Evolutionary conservation across 2,329 filamentous ascomycete species (phyloP), one percentile per base, ranked within the genome.

Genomic region (Alternaria brassicicola): DNA sequence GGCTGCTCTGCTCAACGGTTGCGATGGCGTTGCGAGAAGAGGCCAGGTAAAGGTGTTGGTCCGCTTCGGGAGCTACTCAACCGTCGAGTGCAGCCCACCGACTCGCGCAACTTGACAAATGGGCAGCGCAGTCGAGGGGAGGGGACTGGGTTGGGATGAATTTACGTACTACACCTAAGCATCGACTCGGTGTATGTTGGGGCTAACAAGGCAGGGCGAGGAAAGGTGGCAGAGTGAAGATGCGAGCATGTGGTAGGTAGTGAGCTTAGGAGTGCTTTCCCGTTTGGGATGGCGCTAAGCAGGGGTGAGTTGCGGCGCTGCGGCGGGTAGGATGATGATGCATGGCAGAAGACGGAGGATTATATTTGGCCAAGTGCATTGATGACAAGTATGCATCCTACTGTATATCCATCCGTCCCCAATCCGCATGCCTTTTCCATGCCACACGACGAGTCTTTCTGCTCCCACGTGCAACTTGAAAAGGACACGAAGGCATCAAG

Each of bases 31-130:
- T 48, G 61, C 49, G 51, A 53, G 63, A 66, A 69, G 63, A 63
- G 67, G 66, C 64, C 67, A 68, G 66, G 58, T 63, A 63, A 48
- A 57, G 45, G 67, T 64, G 57, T 61, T 59, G 59, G 54, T 60
- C 55, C 48, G 53, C 58, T 64, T 65, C 50, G 62, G 60, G 55
- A 67, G 63, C 61, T 61, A 53, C 54, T 59, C 50, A 56, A 61
- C 55, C 58, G 62, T 49, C 59, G 45, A 52, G 39, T 59, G 62
- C 59, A 59, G 57, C 51, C 50, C 33, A 46, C 35, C 28, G 43
- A 46, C 49, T 60, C 47, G 49, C 54, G 25, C 36, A 53, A 52
- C 50, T 42, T 43, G 45, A 33, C n/a, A n/a, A 19, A 33, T 30
- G 28, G 30, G 48, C 45, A 38, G 28, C 38, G 55, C 21, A 49